Conservation (phyloP, 176 grass and related monocot genomes). For the Puccinellia tenuiflora region DNA sequence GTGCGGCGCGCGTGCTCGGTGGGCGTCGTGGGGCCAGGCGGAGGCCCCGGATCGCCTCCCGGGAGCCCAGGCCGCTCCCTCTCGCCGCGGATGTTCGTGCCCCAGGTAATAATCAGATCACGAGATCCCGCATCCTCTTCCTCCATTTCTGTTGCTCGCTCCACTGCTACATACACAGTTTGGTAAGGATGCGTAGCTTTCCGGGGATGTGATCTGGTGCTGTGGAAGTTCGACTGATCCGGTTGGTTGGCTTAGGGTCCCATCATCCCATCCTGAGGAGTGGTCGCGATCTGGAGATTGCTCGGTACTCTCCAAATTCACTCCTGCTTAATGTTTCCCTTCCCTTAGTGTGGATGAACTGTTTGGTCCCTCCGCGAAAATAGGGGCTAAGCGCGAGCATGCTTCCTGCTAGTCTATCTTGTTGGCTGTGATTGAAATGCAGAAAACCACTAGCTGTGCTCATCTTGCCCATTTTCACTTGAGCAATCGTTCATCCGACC, state of each 20-base stretch:
- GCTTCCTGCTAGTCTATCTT: neutral
- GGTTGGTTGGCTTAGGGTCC: conserved; percentile 1
- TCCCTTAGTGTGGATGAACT: neutral
- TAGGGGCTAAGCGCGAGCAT: neutral
- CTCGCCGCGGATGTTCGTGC: conserved; percentile 96
- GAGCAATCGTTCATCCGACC: neutral
- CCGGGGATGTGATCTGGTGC: conserved; percentile 13
- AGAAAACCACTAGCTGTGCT: neutral
- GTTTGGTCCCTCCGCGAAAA: neutral
- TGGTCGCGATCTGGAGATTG: conserved; percentile 28
- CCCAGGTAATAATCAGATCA: conserved; percentile 63
- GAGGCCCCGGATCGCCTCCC: conserved; percentile 45
- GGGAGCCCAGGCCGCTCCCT: conserved; percentile 67
- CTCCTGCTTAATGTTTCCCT: neutral
- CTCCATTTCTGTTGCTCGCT: conserved; percentile 14
- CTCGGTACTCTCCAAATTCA: neutral
- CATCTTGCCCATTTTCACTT: neutral
- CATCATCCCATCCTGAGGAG: conserved; percentile 27
- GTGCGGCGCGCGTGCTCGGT: conserved; percentile 35
- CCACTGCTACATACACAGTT: conserved; percentile 15
- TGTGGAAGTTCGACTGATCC: conserved; percentile 11
- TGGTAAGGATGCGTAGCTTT: conserved; percentile 11
- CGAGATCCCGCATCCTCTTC: conserved; percentile 23
- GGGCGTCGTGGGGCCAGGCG: conserved; percentile 12
- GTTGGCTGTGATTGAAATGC: neutral